Base-by-base conservation (phyloP, 768 basidiomycete species). In the Podaxis sp. region DNA sequence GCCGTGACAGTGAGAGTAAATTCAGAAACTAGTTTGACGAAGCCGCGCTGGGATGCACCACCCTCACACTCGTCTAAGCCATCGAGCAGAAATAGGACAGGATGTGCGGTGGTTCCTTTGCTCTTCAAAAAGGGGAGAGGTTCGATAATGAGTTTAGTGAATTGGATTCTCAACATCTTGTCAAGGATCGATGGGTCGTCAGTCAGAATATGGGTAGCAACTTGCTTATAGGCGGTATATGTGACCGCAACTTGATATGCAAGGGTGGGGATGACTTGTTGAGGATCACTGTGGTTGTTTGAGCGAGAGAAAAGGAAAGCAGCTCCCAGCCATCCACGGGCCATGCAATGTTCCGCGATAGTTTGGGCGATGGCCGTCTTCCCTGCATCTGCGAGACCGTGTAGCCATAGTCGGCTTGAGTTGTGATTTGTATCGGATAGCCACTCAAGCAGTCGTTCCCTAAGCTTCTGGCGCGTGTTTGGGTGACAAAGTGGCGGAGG, bases 381-480 rank as follows among this genome's bases (percentile, higher is more conserved):
- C 10, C 62, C 62, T 2, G 44, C 50, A 18, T 57, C 62, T 1
- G 62, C 57, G 10, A 53, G 35, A 9, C 62, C 62, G 13, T 36
- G 35, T 4, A 63, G 51, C 57, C 57, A 63, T 10, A 57, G n/a
- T 4, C 59, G 38, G 27, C 28, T 54, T 25, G 13, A 25, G 14
- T 27, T 5, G 23, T 50, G 57, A 21, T 50, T 40, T 18, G 5
- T 1, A 13, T 59, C 37, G 1, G 7, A 2, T 10, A 59, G 5
- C 57, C 57, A 59, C 11, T 3, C 9, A 16, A 10, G 9, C 14
- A 59, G 28, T 10, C 13, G 21, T 4, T 13, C 38, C 13, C n/a
- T 27, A 11, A 50, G 5, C 3, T 16, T 14, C 11, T 38, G 18
- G 36, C 57, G 50, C 5, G 57, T 59, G 18, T 38, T 37, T 18